phyloP scores from a whole-genome alignment of 2,329 filamentous ascomycete genomes.

The Cryphonectria naterciae region DNA sequence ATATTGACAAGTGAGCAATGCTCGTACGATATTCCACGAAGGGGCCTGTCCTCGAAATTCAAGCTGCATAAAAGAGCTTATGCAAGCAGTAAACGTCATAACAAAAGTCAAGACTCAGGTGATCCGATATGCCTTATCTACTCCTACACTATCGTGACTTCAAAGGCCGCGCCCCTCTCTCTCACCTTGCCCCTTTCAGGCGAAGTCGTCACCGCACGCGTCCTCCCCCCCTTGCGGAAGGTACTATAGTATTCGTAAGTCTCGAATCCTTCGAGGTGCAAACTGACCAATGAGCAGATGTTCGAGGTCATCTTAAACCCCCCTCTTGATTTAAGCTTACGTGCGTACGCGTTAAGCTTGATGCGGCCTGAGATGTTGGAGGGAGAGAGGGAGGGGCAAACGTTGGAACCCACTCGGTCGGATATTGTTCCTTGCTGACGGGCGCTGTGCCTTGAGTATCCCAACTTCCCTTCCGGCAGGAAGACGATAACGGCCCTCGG shows the following conservation, averaged over 20 bases:
- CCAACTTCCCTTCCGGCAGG: conserved; percentile 22
- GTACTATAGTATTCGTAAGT: conserved; percentile 25
- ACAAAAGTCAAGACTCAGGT: background rate
- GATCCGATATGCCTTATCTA: background rate
- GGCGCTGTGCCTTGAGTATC: background rate
- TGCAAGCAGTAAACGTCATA: background rate
- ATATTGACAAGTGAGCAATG: background rate
- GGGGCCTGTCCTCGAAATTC: background rate
- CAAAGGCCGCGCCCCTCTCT: background rate
- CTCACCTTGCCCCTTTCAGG: background rate
- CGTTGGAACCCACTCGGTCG: conserved; percentile 15
- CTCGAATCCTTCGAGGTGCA: background rate
- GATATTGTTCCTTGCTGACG: conserved; percentile 29
- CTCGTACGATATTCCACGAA: background rate
- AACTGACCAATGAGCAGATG: conserved; percentile 11
- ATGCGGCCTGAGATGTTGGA: conserved; percentile 6
- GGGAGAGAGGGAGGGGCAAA: background rate
- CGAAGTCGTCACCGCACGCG: conserved; percentile 25
- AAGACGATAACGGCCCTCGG: conserved; percentile 15
- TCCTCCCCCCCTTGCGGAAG: background rate
- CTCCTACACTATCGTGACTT: background rate
- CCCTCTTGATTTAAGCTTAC: conserved; percentile 26
- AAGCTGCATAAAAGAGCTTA: background rate
- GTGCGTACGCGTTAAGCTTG: conserved; percentile 25
- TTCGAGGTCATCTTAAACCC: background rate